phyloP scores from a whole-genome alignment of 2,329 filamentous ascomycete genomes.

The Ceratocystis lukuohia region DNA sequence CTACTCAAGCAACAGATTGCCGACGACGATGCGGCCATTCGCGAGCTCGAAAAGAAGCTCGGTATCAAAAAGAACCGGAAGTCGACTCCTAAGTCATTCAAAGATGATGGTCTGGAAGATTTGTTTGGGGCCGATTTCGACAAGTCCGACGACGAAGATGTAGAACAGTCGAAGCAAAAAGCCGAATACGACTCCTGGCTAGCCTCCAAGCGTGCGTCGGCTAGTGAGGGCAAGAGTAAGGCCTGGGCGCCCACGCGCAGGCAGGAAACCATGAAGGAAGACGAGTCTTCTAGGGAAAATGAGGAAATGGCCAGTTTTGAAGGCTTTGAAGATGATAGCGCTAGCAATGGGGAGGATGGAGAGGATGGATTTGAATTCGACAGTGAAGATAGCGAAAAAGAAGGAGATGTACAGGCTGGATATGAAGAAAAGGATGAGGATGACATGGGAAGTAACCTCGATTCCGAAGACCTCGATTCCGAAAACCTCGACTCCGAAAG shows the following conservation, averaged over 20 bases:
- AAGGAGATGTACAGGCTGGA: constrained; percentile 1
- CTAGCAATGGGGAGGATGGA: not conserved
- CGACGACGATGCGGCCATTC: constrained; percentile 80
- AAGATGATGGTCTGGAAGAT: constrained; percentile 71
- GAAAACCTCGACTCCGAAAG: constrained; percentile 20
- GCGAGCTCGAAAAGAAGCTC: constrained; percentile 71
- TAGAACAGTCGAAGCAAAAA: constrained; percentile 49
- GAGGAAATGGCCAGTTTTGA: not conserved
- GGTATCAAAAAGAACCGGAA: constrained; percentile 68
- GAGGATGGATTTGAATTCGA: not conserved
- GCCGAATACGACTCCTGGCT: constrained; percentile 48
- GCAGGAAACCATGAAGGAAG: not conserved
- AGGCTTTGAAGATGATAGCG: constrained; percentile 3
- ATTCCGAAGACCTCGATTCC: too few relatives aligned
- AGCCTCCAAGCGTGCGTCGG: constrained; percentile 24
- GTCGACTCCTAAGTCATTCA: constrained; percentile 56
- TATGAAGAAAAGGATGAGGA: constrained; percentile 17
- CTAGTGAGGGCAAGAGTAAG: not conserved
- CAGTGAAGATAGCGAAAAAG: not conserved
- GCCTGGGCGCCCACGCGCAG: not conserved
- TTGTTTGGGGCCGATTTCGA: constrained; percentile 57
- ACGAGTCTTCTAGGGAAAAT: not conserved
- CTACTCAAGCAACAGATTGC: constrained; percentile 49
- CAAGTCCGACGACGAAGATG: constrained; percentile 35
- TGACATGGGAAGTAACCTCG: not conserved